A percentile compares a stretch with the other conserved stretches of the same genome.
Evolutionary conservation across 139 green algal species (phyloP).

Genomic region (Coccomyxa sp.): DNA sequence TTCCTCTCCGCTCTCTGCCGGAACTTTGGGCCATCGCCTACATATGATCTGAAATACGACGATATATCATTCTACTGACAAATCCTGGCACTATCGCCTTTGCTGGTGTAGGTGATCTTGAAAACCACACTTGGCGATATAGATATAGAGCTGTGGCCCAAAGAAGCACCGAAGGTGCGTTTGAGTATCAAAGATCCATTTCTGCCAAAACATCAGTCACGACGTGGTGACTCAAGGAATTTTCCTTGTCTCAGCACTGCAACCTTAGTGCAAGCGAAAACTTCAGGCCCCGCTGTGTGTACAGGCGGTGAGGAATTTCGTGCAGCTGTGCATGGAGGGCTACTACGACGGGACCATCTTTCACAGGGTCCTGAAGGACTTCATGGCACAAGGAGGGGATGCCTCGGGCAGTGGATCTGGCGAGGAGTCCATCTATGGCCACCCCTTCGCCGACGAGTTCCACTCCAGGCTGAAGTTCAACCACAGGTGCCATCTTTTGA

Average conservation of each 20-base stretch:
- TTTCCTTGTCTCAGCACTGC: no score
- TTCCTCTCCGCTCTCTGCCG: conserved; percentile 11
- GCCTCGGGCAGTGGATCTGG: conserved; percentile 67
- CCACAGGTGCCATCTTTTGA: conserved; percentile 50
- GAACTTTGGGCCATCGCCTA: conserved; percentile 16
- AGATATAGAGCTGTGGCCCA: conserved; percentile 95
- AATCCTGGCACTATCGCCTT: not conserved
- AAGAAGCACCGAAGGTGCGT: conserved; percentile 84
- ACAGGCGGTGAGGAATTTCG: conserved; percentile 87
- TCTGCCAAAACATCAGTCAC: not conserved
- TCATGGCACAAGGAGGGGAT: conserved; percentile 75
- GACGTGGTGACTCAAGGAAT: not conserved
- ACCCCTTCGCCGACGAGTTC: conserved; percentile 82
- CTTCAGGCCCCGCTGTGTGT: not conserved
- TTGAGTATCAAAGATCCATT: not conserved
- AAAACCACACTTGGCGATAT: conserved; percentile 85
- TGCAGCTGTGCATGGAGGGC: conserved; percentile 92
- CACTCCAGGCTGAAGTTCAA: conserved; percentile 88
- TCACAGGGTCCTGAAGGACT: conserved; percentile 85
- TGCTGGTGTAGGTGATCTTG: conserved; percentile 72
- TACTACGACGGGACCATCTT: conserved; percentile 93
- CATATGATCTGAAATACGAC: not conserved
- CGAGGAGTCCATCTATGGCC: conserved; percentile 45
- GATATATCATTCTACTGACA: not conserved
- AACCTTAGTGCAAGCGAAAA: not conserved